Evolutionary conservation across 768 basidiomycete species (phyloP).

Genomic region (Auricularia heimuer): DNA sequence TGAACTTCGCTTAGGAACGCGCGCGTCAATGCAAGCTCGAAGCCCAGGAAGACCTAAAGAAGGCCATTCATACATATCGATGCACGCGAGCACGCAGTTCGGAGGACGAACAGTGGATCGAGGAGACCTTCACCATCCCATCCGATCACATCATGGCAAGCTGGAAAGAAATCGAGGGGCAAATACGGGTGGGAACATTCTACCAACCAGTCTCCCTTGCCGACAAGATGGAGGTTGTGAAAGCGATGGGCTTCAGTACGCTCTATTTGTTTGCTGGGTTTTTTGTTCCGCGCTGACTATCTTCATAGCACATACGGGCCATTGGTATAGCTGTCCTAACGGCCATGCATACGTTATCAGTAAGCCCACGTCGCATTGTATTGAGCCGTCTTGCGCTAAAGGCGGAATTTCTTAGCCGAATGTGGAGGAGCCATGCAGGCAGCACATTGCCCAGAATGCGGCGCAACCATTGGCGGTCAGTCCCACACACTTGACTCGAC

Average conservation of each 20-base stretch:
- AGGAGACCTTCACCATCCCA: constrained; percentile 29
- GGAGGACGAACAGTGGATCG: constrained; percentile 31
- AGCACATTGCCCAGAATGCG: neutral
- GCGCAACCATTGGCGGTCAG: neutral
- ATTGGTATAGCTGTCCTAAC: constrained; percentile 28
- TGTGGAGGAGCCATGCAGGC: neutral
- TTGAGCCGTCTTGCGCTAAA: neutral
- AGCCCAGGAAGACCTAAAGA: constrained; percentile 5
- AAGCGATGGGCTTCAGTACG: constrained; percentile 40
- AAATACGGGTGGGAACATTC: constrained; percentile 33
- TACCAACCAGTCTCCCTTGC: constrained; percentile 44
- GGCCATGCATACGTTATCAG: neutral
- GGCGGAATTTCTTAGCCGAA: neutral
- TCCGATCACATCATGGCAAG: constrained; percentile 33
- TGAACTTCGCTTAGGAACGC: constrained; percentile 4
- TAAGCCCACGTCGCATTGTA: neutral
- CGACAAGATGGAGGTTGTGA: constrained; percentile 41
- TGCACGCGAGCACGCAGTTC: constrained; percentile 14
- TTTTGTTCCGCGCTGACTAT: neutral
- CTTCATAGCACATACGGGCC: constrained; percentile 28
- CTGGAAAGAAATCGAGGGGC: constrained; percentile 34
- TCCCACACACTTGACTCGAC: neutral
- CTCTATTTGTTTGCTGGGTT: neutral
- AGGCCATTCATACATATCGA: neutral
- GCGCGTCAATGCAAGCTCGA: constrained; percentile 11